Evolutionary conservation across 352 stramenopile genomes (phyloP), one percentile per base, ranked within the genome.

Genomic region (Plasmopara muralis): DNA sequence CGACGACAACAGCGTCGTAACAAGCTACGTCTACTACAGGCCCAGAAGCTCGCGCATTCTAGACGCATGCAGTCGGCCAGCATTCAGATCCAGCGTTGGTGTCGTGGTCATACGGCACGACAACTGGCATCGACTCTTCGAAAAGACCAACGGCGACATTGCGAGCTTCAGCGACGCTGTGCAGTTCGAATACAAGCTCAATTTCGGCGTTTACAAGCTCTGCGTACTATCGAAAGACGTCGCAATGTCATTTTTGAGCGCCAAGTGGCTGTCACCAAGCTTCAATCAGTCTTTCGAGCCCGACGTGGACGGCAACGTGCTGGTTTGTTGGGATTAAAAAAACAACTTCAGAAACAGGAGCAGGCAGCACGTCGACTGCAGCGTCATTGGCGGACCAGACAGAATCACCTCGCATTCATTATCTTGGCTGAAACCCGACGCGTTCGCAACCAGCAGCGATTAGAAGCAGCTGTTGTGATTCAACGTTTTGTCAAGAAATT

Each of bases 241-340:
- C 62, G 64, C 7, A 55, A 72, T 7, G 57, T 47, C 0, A 42
- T 71, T 4, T 35, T 9, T 0, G 60, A 82, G 18, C 62, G 61
- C 9, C 65, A 89, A 18, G 7, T 55, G n/a, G 78, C 76, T 9
- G 78, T 75, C 0, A 73, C 67, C 29, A 82, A 72, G 46, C 62
- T 92, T 10, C 81, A 92, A 44, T 74, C 64, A 0, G 57, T 66
- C 33, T 92, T 74, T 42, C 72, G 81, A 16, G 71, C 74, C 25
- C 60, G 68, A 20, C 66, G 67, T 16, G 76, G 66, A 9, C 70
- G 77, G 0, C 60, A 81, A 14, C 60, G 67, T 10, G 53, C 73
- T 6, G 55, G 70, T 6, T 58, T 87, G 39, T 31, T 87, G 10
- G 52, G 57, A 7, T 43, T 91, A 20, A 55, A 64, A 7, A 68